Base-by-base conservation (phyloP, 768 basidiomycete species). In the Postia placenta region DNA sequence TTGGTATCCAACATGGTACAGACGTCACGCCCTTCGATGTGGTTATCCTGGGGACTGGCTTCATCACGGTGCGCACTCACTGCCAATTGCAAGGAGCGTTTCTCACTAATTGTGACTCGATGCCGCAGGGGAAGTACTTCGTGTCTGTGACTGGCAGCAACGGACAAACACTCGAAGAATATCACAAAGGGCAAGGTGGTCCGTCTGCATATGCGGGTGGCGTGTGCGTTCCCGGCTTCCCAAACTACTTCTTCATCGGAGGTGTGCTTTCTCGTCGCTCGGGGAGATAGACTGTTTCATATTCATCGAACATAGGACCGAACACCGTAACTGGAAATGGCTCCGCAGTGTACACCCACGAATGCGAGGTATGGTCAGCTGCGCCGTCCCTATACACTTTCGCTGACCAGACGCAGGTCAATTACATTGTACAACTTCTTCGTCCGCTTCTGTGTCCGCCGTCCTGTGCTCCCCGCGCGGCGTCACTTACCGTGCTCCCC, bases 201-300 rank as follows among this genome's bases (percentile, higher is more conserved):
- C 67, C 68, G 3, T 60, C 63, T 5, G 68, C 62, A 5, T 70
- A 70, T 49, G 47, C 47, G n/a, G 67, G 68, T 9, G 64, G 63
- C 1, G 45, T 60, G 5, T n/a, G n/a, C n/a, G 47, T 70, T 28
- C 69, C 68, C 5, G 61, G 55, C 17, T 70, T 69, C n/a, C 68
- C 69, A 0, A 71, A 69, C 36, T 65, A 64, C 48, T 69, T 63
- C 52, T 57, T 62, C 49, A 37, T 69, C 9, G 47, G 54, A 19
- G 68, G 66, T 64, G 14, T 6, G 38, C 19, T n/a, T 35, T 9
- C 33, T n/a, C n/a, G n/a, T n/a, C 33, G 33, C 9, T 35, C 11
- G n/a, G 9, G 11, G n/a, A 35, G n/a, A n/a, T 9, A n/a, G 33
- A 35, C 33, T n/a, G 33, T 35, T 9, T 9, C 27, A 9, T 6